Conservation (phyloP, 2,329 filamentous ascomycete species). For the Calonectria hawksworthii region DNA sequence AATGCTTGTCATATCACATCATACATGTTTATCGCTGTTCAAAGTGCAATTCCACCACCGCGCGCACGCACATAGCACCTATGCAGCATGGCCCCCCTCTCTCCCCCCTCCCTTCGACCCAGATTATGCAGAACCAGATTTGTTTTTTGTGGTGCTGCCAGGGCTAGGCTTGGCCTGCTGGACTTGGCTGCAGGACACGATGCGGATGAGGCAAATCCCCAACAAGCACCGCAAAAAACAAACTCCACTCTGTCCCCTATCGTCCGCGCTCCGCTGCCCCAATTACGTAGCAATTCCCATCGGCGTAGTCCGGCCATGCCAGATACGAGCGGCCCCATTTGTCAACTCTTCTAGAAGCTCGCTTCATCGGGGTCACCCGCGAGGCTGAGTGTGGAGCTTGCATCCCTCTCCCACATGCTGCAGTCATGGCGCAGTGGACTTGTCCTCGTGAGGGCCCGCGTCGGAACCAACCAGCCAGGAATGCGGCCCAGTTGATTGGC, state of each 20-base stretch:
- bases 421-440: conserved; percentile 28
- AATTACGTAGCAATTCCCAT: background rate
- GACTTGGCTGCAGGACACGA: background rate
- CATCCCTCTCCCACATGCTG: conserved; percentile 21
- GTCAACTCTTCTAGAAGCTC: conserved; percentile 44
- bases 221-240: background rate
- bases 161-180: background rate
- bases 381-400: conserved; percentile 24
- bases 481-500: background rate
- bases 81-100: background rate
- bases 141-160: background rate
- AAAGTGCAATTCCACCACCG: background rate
- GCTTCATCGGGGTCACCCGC: conserved; percentile 21
- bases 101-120: background rate
- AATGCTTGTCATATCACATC: conserved; percentile 21
- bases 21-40: conserved; percentile 11
- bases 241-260: background rate
- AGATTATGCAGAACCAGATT: background rate
- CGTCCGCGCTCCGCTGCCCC: background rate
- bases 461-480: conserved; percentile 29
- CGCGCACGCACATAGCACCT: background rate
- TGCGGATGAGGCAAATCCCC: conserved; percentile 11
- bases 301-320: conserved; percentile 18
- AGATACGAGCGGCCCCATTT: conserved; percentile 26
- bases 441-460: conserved; percentile 26